phyloP scores from a whole-genome alignment of 306 rosid genomes.

The Hippophae tibetana region DNA sequence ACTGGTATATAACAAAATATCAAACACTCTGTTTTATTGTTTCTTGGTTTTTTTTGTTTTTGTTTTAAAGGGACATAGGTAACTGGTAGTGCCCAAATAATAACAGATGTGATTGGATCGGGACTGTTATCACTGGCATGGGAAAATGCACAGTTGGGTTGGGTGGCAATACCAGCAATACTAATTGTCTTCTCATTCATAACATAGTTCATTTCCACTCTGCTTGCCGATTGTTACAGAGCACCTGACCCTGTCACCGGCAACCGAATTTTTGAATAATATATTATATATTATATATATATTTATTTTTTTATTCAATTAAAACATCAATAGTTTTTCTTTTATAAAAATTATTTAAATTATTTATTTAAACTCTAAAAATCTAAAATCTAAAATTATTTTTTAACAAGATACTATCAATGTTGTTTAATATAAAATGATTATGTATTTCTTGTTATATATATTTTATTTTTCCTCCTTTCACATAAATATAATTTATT shows the following conservation, averaged over 20 bases:
- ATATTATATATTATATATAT: too few relatives aligned
- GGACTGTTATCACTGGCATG: constrained; percentile 91
- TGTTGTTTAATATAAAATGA: too few relatives aligned
- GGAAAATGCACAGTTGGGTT: constrained; percentile 87
- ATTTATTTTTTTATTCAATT: too few relatives aligned
- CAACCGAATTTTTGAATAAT: constrained; percentile 4
- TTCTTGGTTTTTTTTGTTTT: neutral
- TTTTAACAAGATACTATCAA: too few relatives aligned
- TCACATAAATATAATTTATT: too few relatives aligned
- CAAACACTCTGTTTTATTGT: neutral
- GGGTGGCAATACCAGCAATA: constrained; percentile 82
- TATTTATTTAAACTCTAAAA: too few relatives aligned
- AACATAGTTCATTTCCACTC: constrained; percentile 86
- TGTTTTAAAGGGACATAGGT: constrained; percentile 68
- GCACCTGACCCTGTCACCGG: constrained; percentile 84
- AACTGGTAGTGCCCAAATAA: constrained; percentile 93
- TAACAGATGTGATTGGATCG: constrained; percentile 93
- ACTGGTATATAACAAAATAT: constrained; percentile 35
- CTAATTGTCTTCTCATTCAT: constrained; percentile 73
- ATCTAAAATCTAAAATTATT: too few relatives aligned
- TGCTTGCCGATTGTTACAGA: constrained; percentile 74
- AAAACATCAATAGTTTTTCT: too few relatives aligned
- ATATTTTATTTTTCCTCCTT: too few relatives aligned
- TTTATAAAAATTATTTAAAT: too few relatives aligned
- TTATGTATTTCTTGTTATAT: too few relatives aligned